A percentile compares a stretch with the other conserved stretches of the same genome.
Evolutionary conservation across 2,329 filamentous ascomycete genomes (phyloP).

Genomic region (Xylariaceae sp.): DNA sequence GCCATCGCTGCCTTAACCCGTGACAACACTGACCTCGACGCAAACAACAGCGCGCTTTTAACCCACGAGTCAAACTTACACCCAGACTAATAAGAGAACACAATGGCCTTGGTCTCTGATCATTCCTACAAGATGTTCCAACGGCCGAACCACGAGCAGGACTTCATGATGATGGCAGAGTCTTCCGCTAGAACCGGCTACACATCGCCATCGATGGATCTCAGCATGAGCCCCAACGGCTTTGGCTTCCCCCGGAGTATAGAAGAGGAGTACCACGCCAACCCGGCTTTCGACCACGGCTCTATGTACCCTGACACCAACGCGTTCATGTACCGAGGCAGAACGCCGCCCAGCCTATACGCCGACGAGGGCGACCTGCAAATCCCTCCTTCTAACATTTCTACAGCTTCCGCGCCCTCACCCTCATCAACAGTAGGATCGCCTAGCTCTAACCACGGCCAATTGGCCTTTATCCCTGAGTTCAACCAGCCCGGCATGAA

Average conservation of each 20-base stretch:
- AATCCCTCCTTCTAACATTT: constrained; percentile 53
- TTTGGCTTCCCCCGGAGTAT: constrained; percentile 38
- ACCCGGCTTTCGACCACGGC: constrained; percentile 43
- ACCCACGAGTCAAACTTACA: constrained; percentile 12
- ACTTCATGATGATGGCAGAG: constrained; percentile 33
- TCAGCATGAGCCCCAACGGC: constrained; percentile 44
- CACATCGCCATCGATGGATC: constrained; percentile 38
- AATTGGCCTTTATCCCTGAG: constrained; percentile 52
- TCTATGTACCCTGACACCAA: constrained; percentile 43
- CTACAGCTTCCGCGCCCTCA: constrained; percentile 56
- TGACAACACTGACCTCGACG: constrained; percentile 21
- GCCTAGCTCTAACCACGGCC: constrained; percentile 57
- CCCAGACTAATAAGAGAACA: constrained; percentile 9
- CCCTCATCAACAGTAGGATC: constrained; percentile 64
- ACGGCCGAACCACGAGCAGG: constrained; percentile 26
- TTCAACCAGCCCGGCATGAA: constrained; percentile 53
- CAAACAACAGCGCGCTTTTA: constrained; percentile 13
- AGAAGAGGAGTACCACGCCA: constrained; percentile 37
- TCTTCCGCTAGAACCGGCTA: constrained; percentile 26
- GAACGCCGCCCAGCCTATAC: constrained; percentile 46
- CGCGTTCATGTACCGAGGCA: constrained; percentile 42
- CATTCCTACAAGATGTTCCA: constrained; percentile 33
- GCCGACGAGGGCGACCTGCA: constrained; percentile 47
- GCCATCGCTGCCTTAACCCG: constrained; percentile 6
- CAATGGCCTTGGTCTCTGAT: constrained; percentile 29